Conservation (phyloP, 2,329 filamentous ascomycete genomes). For the Trichophyton schoenleinii region DNA sequence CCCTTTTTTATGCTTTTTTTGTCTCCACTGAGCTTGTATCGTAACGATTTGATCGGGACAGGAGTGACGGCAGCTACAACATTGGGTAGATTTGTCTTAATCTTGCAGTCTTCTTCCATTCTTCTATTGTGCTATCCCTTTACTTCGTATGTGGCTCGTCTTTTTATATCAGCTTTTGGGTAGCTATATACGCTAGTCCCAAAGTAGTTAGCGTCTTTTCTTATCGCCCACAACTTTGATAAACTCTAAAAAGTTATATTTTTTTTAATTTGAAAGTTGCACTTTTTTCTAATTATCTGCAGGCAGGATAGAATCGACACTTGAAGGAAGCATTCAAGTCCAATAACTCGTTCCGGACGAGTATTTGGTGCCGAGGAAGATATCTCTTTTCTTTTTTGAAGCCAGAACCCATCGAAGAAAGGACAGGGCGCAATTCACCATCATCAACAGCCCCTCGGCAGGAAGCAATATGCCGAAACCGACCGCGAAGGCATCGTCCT, state of each 20-base stretch:
- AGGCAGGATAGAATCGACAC: too few species aligned
- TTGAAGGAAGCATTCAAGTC: background rate
- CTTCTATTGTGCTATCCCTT: background rate
- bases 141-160: background rate
- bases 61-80: background rate
- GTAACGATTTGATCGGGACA: background rate
- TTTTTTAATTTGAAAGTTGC: background rate
- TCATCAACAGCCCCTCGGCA: background rate
- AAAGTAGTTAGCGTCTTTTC: background rate
- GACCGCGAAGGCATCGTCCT: constrained; percentile 40
- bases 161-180: background rate
- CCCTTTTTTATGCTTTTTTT: background rate
- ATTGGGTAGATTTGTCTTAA: background rate
- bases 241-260: background rate
- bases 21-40: background rate
- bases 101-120: background rate
- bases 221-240: constrained; percentile 8
- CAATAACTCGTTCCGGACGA: background rate
- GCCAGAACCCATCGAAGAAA: background rate
- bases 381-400: background rate
- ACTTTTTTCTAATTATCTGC: background rate
- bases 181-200: background rate
- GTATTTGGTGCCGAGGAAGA: background rate
- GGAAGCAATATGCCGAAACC: constrained; percentile 57
- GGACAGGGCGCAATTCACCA: background rate